Base-by-base conservation (phyloP, 768 basidiomycete genomes). In the Clitopilus hobsonii region DNA sequence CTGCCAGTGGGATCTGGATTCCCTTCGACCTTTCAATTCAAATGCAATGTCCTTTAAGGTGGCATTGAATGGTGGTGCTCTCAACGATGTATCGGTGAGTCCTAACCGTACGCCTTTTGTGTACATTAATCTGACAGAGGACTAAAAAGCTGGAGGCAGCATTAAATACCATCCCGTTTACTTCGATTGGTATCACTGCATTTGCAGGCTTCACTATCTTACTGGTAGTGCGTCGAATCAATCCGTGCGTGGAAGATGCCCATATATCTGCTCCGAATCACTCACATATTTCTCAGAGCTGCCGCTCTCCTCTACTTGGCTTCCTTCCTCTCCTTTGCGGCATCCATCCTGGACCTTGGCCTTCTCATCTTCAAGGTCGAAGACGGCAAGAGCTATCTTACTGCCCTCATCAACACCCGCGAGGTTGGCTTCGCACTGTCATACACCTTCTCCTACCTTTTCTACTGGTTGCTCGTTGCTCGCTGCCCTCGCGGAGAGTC, bases 391-490 rank as follows among this genome's bases (percentile, higher is more conserved):
- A 29, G 30, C 25, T 55, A 71, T 23, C 66, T 75, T 36, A 57
- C 64, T 6, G 74, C 69, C 13, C 71, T 84, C 30, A 68, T 80
- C 27, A 74, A 72, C 51, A 67, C 79, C 4, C 82, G 88, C 30
- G 89, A 90, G 64, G 69, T 85, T 25, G 70, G 78, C 49, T 73
- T 84, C 56, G 73, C 83, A 10, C 60, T 88, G 20, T 80, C 87
- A 8, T 64, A 79, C 38, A 84, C 83, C 4, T 69, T 82, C 38
- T 77, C 84, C 30, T 83, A 83, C 62, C 63, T 90, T 14, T 89
- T 84, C 62, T 83, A 83, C 58, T 91, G 89, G 89, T 69, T 69
- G 32, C 80, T 84, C 56, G 83, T 86, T 38, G 77, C 81, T 14
- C 74, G 75, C 55, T 76, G 83, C 49, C 84, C 87, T n/a, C 66